Evolutionary conservation across 768 basidiomycete genomes (phyloP).

Genomic region (Grammothele lineata): DNA sequence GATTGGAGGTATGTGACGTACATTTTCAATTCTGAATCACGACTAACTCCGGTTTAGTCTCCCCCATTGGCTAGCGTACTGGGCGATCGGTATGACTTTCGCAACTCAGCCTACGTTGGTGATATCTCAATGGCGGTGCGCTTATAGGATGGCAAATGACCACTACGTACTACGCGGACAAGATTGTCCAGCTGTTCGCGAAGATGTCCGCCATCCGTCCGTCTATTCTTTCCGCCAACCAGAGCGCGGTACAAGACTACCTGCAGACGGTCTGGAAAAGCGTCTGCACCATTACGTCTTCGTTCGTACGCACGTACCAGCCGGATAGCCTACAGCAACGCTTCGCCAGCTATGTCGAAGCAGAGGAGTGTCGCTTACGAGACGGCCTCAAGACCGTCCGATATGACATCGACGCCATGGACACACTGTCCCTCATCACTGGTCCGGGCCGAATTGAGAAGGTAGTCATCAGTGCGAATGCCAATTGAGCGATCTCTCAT

Average conservation of each 20-base stretch:
- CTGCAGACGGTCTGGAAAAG: constrained; percentile 6
- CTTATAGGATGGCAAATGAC: constrained; percentile 18
- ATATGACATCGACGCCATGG: constrained; percentile 29
- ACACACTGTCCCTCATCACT: constrained; percentile 26
- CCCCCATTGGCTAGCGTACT: constrained; percentile 30
- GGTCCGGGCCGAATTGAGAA: constrained; percentile 34
- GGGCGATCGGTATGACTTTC: constrained; percentile 22
- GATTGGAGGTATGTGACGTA: constrained; percentile 29
- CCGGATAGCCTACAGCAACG: constrained; percentile 16
- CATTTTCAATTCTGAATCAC: too few species aligned
- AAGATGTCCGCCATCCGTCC: constrained; percentile 11
- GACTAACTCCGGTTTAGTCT: constrained; percentile 16
- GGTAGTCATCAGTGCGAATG: too few species aligned
- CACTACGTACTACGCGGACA: constrained; percentile 3
- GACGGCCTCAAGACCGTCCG: constrained; percentile 23
- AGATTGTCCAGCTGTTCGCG: constrained; percentile 11
- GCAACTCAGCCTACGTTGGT: neutral
- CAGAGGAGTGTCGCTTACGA: constrained; percentile 24
- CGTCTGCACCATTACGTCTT: too few species aligned
- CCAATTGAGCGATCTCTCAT: too few species aligned
- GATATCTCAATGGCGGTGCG: neutral
- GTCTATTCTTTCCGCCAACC: constrained; percentile 10
- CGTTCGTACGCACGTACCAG: too few species aligned
- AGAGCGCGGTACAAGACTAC: constrained; percentile 22
- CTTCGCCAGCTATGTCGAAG: constrained; percentile 21